Evolutionary conservation across 1,284 basidiomycete genomes (phyloP), one percentile per base, ranked within the genome.

Genomic region (Leccinum solheimii): DNA sequence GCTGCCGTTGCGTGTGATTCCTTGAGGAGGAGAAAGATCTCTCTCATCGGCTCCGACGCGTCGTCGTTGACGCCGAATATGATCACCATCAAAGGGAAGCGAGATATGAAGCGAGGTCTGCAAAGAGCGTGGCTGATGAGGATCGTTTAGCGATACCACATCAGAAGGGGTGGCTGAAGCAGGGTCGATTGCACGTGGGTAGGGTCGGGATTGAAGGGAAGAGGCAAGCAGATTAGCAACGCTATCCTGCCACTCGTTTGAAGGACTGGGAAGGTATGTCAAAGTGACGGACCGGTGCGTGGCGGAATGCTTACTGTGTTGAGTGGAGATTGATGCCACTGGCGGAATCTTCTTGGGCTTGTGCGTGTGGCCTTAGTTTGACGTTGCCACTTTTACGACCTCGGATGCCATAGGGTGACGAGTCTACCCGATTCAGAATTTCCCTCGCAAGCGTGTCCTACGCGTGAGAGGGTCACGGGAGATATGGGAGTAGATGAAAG

Each of bases 161-260:
- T 62, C 61, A 26, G 67, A 57, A 21, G 56, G 16, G 14, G 62
- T 27, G 11, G 56, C 3, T 32, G 58, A 53, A 23, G 60, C 10
- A n/a, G 56, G 55, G 27, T 49, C 49, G 36, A 16, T 40, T 27
- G 59, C 32, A 23, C 51, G 64, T 8, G 57, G 55, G 34, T 57
- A 23, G 1, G 56, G n/a, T 23, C 48, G 62, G 11, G 66, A 55
- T 16, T 54, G 64, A 40, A 72, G 55, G 8, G 68, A 68, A 30
- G 70, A 59, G 36, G 62, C 55, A 14, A 85, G 75, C 70, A 82
- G 76, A 14, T 78, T 68, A 38, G 81, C 77, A 5, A 91, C 85
- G 32, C 78, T 76, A 68, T 91, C 88, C 72, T 92, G 90, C 90
- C 90, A 92, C 74, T 92, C 89, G 66, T 86, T 88, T 19, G 90